These are phyloP conservation scores for Neurospora sp. DNA, from an alignment of 495 filamentous ascomycete species.

Conservation along the genomic window DNA sequence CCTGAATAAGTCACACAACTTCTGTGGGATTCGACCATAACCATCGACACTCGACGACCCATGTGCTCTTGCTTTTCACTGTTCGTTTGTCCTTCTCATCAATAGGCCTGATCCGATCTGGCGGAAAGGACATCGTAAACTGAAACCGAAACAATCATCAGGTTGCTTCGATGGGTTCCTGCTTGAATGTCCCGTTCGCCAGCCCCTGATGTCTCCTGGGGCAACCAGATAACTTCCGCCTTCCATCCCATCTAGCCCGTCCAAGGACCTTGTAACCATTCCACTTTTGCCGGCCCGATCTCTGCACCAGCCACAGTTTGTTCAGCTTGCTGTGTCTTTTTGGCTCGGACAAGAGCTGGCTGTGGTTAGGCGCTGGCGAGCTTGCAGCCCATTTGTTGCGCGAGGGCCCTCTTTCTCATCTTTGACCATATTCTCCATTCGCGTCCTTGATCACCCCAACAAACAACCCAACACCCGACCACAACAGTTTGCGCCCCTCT, in stretches of 20 bases:
- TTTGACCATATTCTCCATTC: neutral
- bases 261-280: neutral
- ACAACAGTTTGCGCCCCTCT: neutral
- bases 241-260: neutral
- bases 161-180: neutral
- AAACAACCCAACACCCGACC: neutral
- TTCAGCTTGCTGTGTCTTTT: neutral
- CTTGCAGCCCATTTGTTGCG: neutral
- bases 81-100: neutral
- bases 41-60: neutral
- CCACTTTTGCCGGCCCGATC: neutral
- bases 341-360: neutral
- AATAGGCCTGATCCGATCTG: neutral
- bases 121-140: neutral
- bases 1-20: neutral
- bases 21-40: neutral
- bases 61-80: neutral
- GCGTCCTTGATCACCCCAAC: neutral
- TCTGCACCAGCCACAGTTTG: neutral
- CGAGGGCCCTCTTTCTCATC: neutral
- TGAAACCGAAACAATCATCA: neutral
- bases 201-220: neutral
- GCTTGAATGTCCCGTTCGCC: neutral
- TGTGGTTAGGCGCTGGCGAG: neutral
- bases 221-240: neutral